Conservation (phyloP, 768 basidiomycete species). For the Leccinum uliginosum region DNA sequence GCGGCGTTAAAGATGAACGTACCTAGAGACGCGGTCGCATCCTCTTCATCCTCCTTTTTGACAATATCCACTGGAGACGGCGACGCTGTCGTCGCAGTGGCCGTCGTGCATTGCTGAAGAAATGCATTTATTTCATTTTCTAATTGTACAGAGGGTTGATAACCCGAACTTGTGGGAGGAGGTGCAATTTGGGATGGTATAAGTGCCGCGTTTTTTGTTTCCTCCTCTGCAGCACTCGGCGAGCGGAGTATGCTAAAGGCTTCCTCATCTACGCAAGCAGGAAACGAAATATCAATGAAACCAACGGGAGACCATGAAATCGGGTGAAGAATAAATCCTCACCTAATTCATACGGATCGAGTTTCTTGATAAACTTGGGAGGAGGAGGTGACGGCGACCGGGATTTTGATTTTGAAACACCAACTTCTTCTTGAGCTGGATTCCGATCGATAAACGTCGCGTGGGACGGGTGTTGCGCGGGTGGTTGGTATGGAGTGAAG, state of each 20-base stretch:
- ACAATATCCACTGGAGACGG: not conserved
- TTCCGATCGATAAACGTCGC: conserved; percentile 3
- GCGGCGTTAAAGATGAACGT: not conserved
- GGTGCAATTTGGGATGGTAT: not conserved
- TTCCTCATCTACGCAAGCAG: conserved; percentile 20
- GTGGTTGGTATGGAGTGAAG: conserved; percentile 27
- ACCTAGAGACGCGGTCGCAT: not conserved
- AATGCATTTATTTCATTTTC: conserved; percentile 1
- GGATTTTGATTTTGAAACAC: not conserved
- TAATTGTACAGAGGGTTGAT: conserved; percentile 8
- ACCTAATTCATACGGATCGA: conserved; percentile 30
- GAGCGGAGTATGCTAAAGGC: conserved; percentile 14
- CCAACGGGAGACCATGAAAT: not conserved
- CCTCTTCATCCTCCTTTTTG: conserved; percentile 18
- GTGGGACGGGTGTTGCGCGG: conserved; percentile 19
- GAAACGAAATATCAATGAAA: not conserved
- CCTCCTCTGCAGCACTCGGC: conserved; percentile 1
- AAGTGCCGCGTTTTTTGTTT: not conserved
- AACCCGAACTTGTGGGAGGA: conserved; percentile 1
- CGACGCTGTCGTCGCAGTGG: not conserved
- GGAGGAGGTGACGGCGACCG: not conserved
- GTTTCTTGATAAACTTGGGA: conserved; percentile 22
- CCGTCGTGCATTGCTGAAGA: not conserved
- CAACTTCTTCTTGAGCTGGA: not conserved
- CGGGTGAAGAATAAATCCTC: not conserved